Base-by-base conservation (phyloP, 2,329 filamentous ascomycete genomes). In the Cryphonectria parasitica region DNA sequence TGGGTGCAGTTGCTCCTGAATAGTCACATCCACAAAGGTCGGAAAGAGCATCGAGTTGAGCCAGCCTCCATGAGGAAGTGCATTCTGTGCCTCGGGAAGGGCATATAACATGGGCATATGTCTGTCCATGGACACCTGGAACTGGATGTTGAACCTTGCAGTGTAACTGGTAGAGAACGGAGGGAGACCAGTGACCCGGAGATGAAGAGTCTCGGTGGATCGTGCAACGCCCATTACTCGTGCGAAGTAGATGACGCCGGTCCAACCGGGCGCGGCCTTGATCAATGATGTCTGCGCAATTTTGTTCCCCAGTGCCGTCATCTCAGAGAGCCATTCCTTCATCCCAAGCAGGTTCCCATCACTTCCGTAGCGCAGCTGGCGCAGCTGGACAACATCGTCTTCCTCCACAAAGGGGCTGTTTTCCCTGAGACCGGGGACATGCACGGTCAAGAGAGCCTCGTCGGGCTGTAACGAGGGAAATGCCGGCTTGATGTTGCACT, bases 21-120 rank as follows among this genome's bases (percentile, higher is more conserved):
- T 63, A 0, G 68, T 68, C 19, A 69, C 73, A 65, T 77, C 74
- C n/a, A 68, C 69, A 22, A 71, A 66, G 10, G 70, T 74, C 1
- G 75, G 75, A 68, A 75, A 75, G 43, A 76, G 66, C 73, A 76
- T 77, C 2, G 75, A 75, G 67, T 73, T 72, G 10, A 72, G 60
- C 74, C 74, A 75, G 69, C 68, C 60, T 4, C 73, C 70, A 7
- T 66, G 56, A 1, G 58, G 25, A 39, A 75, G 72, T 8, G 71
- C 67, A 25, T 65, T 60, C 45, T 74, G 75, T 28, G 73, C 61
- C 10, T 64, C 41, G 7, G 73, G 58, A 6, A 75, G 66, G 13
- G 73, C 75, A 8, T 71, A 54, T 13, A 66, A n/a, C 67, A 72
- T 72, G 28, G 75, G 65, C 19, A 45, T 34, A 34, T 69, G 70